Conservation (phyloP, 306 rosid species). For the Casuarina glauca region DNA sequence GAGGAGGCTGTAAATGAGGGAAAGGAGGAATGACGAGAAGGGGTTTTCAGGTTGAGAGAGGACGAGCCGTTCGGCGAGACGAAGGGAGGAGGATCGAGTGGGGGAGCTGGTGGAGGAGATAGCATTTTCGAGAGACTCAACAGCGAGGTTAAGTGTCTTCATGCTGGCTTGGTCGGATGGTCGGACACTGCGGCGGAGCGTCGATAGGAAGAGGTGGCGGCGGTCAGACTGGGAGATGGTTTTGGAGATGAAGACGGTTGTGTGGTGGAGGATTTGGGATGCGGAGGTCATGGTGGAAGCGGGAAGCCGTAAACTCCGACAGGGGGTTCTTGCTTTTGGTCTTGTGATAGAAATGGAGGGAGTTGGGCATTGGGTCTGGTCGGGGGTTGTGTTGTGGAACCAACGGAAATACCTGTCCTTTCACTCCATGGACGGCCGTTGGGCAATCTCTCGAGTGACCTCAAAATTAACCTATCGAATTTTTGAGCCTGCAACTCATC, state of each 20-base stretch:
- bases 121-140: conserved; percentile 58
- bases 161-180: conserved; percentile 35
- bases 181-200: conserved; percentile 31
- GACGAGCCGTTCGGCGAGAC: conserved; percentile 64
- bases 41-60: conserved; percentile 48
- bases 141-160: conserved; percentile 55
- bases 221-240: conserved; percentile 46
- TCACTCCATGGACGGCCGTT: conserved; percentile 44
- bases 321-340: neutral
- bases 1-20: conserved; percentile 54
- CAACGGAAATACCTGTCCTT: conserved; percentile 35
- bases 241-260: conserved; percentile 46
- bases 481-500: no score
- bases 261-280: conserved; percentile 53
- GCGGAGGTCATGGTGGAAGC: conserved; percentile 35
- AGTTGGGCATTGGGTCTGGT: neutral
- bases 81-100: conserved; percentile 49
- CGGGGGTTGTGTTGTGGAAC: neutral
- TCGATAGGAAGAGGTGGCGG: conserved; percentile 48
- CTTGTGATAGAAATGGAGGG: neutral
- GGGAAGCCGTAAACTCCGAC: neutral
- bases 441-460: conserved; percentile 22
- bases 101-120: conserved; percentile 43
- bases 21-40: conserved; percentile 58
- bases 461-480: neutral